Evolutionary conservation across 305 asterid genomes (phyloP).

Genomic region (Fraxinus sp.): DNA sequence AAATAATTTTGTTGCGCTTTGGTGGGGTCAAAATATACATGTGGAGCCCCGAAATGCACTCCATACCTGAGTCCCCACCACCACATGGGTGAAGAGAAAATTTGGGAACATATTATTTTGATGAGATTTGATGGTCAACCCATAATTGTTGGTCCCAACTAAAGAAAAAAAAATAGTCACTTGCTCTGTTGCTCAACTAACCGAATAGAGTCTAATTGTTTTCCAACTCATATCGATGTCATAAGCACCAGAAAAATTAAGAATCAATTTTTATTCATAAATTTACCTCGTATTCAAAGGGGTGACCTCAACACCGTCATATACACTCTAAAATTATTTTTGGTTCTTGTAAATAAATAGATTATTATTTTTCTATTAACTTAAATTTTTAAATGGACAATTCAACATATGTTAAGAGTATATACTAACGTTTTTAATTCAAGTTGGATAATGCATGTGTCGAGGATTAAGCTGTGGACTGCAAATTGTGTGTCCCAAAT

Average conservation of each 20-base stretch:
- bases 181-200: background rate
- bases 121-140: constrained; percentile 5
- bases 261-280: background rate
- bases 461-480: background rate
- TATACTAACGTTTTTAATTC: background rate
- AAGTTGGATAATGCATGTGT: no score
- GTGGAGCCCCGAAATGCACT: background rate
- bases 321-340: no score
- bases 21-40: no score
- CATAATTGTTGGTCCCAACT: background rate
- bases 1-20: no score
- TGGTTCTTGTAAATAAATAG: background rate
- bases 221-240: no score
- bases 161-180: background rate
- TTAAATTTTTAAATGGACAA: no score
- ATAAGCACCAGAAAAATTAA: no score
- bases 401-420: no score
- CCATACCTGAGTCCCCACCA: background rate
- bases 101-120: background rate
- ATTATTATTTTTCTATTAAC: no score
- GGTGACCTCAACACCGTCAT: background rate
- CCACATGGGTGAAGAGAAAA: background rate
- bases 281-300: background rate
- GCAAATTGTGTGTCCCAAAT: background rate
- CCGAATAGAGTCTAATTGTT: background rate